phyloP scores from a whole-genome alignment of 768 basidiomycete species.

The Pleurotus giganteus region DNA sequence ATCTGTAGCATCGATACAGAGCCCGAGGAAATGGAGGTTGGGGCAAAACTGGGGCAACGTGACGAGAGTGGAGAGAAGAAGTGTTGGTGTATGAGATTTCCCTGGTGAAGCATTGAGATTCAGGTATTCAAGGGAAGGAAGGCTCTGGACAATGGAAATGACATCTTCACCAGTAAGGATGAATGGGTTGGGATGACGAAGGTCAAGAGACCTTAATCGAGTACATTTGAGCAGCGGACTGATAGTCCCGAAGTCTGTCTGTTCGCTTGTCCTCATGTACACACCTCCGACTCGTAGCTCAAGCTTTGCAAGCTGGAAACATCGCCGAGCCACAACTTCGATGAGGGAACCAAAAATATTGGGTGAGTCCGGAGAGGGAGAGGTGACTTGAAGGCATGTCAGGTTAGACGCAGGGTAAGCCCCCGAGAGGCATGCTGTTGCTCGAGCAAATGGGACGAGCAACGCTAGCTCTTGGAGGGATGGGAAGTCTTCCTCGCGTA shows the following conservation, averaged over 20 bases:
- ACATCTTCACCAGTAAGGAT: neutral
- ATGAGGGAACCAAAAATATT: neutral
- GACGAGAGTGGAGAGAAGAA: neutral
- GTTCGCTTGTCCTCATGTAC: neutral
- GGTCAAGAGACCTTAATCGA: neutral
- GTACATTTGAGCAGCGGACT: neutral
- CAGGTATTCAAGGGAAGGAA: neutral
- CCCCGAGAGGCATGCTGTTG: too few relatives aligned
- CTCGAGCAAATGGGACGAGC: neutral
- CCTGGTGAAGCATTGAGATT: neutral
- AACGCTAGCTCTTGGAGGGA: neutral
- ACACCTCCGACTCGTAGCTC: neutral
- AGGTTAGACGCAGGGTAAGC: neutral
- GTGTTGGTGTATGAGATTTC: neutral
- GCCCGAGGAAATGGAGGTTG: neutral
- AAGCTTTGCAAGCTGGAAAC: neutral
- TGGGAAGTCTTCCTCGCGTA: neutral
- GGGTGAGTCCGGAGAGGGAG: neutral
- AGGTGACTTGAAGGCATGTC: neutral
- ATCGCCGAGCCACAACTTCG: neutral
- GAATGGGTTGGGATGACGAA: neutral
- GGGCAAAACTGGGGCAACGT: neutral
- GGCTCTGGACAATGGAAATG: neutral
- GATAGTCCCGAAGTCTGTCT: neutral
- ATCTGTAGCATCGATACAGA: neutral